These are phyloP conservation scores for Blastobotrys capitulatus DNA, from an alignment of 1,139 yeast genomes.

Conservation along the genomic window DNA sequence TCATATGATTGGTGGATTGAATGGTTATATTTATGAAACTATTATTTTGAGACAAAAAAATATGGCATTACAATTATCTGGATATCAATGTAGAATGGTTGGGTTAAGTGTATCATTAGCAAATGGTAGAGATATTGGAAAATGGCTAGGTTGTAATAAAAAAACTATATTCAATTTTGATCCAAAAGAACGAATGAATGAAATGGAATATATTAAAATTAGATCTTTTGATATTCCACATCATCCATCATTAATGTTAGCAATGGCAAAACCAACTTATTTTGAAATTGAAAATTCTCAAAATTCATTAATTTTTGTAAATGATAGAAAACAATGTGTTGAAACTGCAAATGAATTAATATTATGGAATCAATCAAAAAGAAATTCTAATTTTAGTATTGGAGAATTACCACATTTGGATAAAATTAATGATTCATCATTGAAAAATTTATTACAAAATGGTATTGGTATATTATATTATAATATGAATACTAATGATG, in stretches of 20 bases:
- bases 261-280: slow-evolving; percentile 49
- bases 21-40: slow-evolving; percentile 64
- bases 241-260: slow-evolving; percentile 45
- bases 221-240: slow-evolving; percentile 46
- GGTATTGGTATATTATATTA: slow-evolving; percentile 68
- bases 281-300: slow-evolving; percentile 22
- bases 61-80: slow-evolving; percentile 38
- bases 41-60: slow-evolving; percentile 66
- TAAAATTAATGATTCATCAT: slow-evolving; percentile 43
- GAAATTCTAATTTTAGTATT: slow-evolving; percentile 35
- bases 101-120: slow-evolving; percentile 66
- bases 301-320: slow-evolving; percentile 47
- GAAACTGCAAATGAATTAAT: slow-evolving; percentile 47
- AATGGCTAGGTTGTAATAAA: slow-evolving; percentile 74
- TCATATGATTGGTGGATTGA: slow-evolving; percentile 56
- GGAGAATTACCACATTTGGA: slow-evolving; percentile 37
- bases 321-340: slow-evolving; percentile 51
- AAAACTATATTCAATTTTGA: slow-evolving; percentile 62
- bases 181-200: slow-evolving; percentile 52
- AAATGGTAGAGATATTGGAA: slow-evolving; percentile 72
- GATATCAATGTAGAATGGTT: slow-evolving; percentile 46
- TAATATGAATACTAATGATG: slow-evolving; percentile 56
- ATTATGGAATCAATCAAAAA: slow-evolving; percentile 30
- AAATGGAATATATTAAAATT: slow-evolving; percentile 51
- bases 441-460: slow-evolving; percentile 42